Evolutionary conservation across 371 early-diverging fungal species (phyloP).

Genomic region (Capillidium heterosporum): DNA sequence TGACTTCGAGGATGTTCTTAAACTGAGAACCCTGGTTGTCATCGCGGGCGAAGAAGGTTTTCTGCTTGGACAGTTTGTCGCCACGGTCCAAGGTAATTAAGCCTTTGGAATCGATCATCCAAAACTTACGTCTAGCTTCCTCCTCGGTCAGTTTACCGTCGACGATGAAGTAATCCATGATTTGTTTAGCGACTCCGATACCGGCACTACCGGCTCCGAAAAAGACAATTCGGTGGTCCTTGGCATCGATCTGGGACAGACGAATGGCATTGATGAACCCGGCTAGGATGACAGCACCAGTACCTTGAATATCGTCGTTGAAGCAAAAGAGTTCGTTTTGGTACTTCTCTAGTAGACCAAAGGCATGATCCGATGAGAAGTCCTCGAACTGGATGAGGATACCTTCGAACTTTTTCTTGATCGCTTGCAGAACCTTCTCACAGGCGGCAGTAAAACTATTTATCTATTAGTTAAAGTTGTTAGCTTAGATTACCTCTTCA

Average conservation of each 20-base stretch:
- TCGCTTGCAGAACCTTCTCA: slow-evolving; percentile 55
- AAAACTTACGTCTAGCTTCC: slow-evolving; percentile 56
- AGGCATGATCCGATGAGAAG: slow-evolving; percentile 76
- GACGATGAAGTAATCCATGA: slow-evolving; percentile 48
- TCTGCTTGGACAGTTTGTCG: slow-evolving; percentile 64
- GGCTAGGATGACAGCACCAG: slow-evolving; percentile 78
- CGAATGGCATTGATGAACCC: slow-evolving; percentile 79
- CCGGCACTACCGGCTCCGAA: slow-evolving; percentile 78
- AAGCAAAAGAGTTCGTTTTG: slow-evolving; percentile 44
- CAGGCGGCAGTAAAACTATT: slow-evolving; percentile 53
- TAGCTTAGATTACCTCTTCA: slow-evolving; percentile 15
- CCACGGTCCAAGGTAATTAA: slow-evolving; percentile 66
- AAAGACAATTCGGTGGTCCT: slow-evolving; percentile 70
- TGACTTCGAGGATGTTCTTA: slow-evolving; percentile 38
- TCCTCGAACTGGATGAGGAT: slow-evolving; percentile 84
- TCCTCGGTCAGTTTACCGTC: slow-evolving; percentile 45
- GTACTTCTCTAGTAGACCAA: slow-evolving; percentile 45
- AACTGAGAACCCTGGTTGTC: slow-evolving; percentile 59
- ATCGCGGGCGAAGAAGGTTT: slow-evolving; percentile 53
- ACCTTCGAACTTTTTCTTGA: slow-evolving; percentile 47
- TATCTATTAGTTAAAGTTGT: neutral
- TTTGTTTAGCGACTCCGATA: slow-evolving; percentile 74
- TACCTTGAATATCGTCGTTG: slow-evolving; percentile 72
- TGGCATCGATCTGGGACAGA: slow-evolving; percentile 29
- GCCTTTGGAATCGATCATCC: slow-evolving; percentile 74